Base-by-base conservation (phyloP, 2,329 filamentous ascomycete genomes). In the Didymella pinodella region DNA sequence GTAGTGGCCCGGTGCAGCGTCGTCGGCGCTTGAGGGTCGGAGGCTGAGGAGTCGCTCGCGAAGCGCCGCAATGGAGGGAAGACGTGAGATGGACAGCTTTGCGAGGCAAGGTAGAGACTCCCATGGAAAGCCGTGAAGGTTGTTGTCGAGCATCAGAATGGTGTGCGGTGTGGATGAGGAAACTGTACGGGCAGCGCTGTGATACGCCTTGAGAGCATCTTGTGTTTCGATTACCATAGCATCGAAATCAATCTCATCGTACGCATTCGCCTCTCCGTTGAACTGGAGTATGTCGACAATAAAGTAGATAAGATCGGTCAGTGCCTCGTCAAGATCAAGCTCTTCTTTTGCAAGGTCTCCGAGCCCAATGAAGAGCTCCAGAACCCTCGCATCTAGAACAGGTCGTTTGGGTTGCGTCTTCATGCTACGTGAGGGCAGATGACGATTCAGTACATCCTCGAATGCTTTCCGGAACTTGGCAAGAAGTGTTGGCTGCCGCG, bases 171-270 rank as follows among this genome's bases (percentile, higher is more conserved):
- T 70, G 55, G 63, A 70, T 51, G 66, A 65, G 7, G 81, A 79
- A 25, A 80, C 66, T 12, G 64, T 66, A 7, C 75, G 72, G 4
- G 71, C 75, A 25, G 76, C 77, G 54, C 84, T 83, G 69, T 97
- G 89, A 72, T 97, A 97, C 0, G 87, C 85, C 48, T 88, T 86
- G 26, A 99, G 80, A 2, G 93, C 92, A 77, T 97, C 94, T 38
- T 92, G 85, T 0, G 91, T 92, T 68, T 97, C 93, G 38, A 98
- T 84, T 5, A 93, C 88, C 86, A 99, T 96, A 46, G 84, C 81
- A 67, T 99, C 95, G 72, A 98, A 96, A 76, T 98, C 94, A 63
- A 99, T 91, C 79, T 99, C 95, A 68, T 99, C 95, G 77, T 97
- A 97, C 0, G 96, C 95, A 73, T 98, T 99, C 47, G 88, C 86